A percentile compares a stretch with the other conserved stretches of the same genome.
phyloP scores from a whole-genome alignment of 805 yeast species.

The Teunomyces cretensis region DNA sequence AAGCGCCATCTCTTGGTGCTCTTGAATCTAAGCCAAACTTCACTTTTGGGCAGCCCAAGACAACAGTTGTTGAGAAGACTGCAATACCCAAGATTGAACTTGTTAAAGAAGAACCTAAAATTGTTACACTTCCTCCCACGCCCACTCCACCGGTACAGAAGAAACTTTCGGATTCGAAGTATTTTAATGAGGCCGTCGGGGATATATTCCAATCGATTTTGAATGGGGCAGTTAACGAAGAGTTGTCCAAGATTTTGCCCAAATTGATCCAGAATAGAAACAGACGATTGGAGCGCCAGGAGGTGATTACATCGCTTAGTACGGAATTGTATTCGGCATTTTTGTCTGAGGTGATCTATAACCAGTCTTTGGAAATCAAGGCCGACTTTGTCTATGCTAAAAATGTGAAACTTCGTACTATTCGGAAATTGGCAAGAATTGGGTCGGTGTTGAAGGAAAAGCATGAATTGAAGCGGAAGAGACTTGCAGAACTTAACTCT shows the following conservation, averaged over 20 bases:
- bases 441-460: conserved; percentile 26
- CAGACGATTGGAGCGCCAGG: conserved; percentile 17
- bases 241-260: conserved; percentile 23
- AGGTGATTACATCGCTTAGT: conserved; percentile 40
- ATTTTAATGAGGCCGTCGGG: conserved; percentile 28
- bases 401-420: conserved; percentile 25
- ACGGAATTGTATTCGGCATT: conserved; percentile 59
- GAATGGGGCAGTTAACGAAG: conserved; percentile 21
- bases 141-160: conserved; percentile 3
- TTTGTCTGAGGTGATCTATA: conserved; percentile 53
- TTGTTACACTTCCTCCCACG: background rate
- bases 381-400: conserved; percentile 44
- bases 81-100: background rate
- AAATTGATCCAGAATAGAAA: conserved; percentile 23
- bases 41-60: background rate
- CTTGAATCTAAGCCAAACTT: background rate
- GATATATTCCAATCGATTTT: conserved; percentile 22
- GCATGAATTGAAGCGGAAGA: conserved; percentile 27
- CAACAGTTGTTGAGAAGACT: background rate
- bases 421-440: conserved; percentile 29
- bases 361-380: conserved; percentile 38
- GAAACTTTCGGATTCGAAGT: conserved; percentile 23
- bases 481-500: conserved; percentile 29
- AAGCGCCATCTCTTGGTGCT: background rate
- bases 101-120: background rate